Evolutionary conservation across 805 yeast genomes (phyloP).

Genomic region (Kodamaea hsintzibuensis): DNA sequence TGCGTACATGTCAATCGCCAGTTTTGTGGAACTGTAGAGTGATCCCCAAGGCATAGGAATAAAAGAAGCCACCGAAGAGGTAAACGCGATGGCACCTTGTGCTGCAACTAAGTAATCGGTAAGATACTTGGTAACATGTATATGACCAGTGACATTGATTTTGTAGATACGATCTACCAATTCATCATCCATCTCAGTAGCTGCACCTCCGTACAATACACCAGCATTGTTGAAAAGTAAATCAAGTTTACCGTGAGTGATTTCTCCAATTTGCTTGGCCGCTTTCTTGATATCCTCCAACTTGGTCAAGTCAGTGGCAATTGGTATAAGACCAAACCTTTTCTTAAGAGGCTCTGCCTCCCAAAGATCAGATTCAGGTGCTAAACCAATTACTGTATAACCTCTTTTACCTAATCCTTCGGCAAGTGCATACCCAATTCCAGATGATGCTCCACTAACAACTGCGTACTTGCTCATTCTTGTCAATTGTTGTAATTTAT

Average conservation of each 20-base stretch:
- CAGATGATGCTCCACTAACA: slow-evolving; percentile 27
- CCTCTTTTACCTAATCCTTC: slow-evolving; percentile 21
- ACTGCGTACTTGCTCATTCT: slow-evolving; percentile 18
- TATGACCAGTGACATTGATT: slow-evolving; percentile 42
- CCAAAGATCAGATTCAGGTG: slow-evolving; percentile 15
- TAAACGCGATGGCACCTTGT: slow-evolving; percentile 39
- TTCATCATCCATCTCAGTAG: slow-evolving; percentile 32
- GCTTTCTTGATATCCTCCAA: slow-evolving; percentile 26
- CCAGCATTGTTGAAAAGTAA: slow-evolving; percentile 47
- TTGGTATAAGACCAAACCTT: slow-evolving; percentile 27
- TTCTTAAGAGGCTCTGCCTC: slow-evolving; percentile 17
- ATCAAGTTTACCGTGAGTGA: slow-evolving; percentile 35
- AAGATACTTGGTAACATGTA: slow-evolving; percentile 35
- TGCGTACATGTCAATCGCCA: slow-evolving; percentile 41
- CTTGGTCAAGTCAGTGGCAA: slow-evolving; percentile 38
- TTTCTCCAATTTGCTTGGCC: slow-evolving; percentile 20
- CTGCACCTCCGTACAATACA: slow-evolving; percentile 28
- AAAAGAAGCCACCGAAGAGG: slow-evolving; percentile 34
- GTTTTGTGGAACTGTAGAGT: slow-evolving; percentile 38
- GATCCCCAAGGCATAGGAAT: slow-evolving; percentile 35
- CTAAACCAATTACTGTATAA: slow-evolving; percentile 20
- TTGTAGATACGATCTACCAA: slow-evolving; percentile 23
- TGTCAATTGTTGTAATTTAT: not conserved
- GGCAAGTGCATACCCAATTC: slow-evolving; percentile 27
- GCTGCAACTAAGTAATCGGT: slow-evolving; percentile 29